phyloP scores from a whole-genome alignment of 495 filamentous ascomycete species.

The Talaromyces nanjingensis region DNA sequence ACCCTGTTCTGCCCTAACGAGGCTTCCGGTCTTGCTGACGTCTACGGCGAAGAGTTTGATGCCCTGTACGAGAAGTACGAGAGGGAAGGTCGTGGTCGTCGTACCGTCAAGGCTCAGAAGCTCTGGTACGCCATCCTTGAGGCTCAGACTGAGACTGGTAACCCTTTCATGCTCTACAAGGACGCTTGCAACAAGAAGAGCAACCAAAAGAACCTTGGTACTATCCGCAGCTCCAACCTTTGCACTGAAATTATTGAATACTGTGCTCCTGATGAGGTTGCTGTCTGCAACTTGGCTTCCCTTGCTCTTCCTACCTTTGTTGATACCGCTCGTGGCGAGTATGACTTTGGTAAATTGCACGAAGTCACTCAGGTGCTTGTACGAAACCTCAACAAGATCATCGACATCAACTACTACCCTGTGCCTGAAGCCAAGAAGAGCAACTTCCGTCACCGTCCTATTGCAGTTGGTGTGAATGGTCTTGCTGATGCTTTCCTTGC shows the following conservation, averaged over 20 bases:
- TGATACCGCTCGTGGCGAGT: constrained; percentile 69
- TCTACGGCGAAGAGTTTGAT: constrained; percentile 96
- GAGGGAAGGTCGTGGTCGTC: constrained; percentile 77
- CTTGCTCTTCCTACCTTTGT: constrained; percentile 86
- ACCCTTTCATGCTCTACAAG: constrained; percentile 99
- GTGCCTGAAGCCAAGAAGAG: constrained; percentile 86
- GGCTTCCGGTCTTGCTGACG: constrained; percentile 87
- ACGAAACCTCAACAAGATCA: constrained; percentile 94
- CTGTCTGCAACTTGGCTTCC: constrained; percentile 96
- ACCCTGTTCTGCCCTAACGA: constrained; percentile 97
- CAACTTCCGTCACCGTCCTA: constrained; percentile 92
- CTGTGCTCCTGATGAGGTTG: constrained; percentile 92
- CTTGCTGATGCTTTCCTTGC: constrained; percentile 98
- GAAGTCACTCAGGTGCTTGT: constrained; percentile 86
- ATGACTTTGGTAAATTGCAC: constrained; percentile 93
- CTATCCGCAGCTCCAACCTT: constrained; percentile 95
- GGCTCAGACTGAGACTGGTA: constrained; percentile 96
- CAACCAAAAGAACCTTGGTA: constrained; percentile 99
- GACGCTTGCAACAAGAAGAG: constrained; percentile 97
- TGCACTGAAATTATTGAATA: constrained; percentile 99
- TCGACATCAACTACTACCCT: constrained; percentile 95
- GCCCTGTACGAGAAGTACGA: constrained; percentile 93
- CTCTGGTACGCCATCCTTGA: constrained; percentile 98
- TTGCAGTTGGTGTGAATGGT: constrained; percentile 95
- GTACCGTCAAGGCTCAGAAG: constrained; percentile 94